Evolutionary conservation across 1,284 basidiomycete genomes (phyloP).

Genomic region (Rhizoctonia solani): DNA sequence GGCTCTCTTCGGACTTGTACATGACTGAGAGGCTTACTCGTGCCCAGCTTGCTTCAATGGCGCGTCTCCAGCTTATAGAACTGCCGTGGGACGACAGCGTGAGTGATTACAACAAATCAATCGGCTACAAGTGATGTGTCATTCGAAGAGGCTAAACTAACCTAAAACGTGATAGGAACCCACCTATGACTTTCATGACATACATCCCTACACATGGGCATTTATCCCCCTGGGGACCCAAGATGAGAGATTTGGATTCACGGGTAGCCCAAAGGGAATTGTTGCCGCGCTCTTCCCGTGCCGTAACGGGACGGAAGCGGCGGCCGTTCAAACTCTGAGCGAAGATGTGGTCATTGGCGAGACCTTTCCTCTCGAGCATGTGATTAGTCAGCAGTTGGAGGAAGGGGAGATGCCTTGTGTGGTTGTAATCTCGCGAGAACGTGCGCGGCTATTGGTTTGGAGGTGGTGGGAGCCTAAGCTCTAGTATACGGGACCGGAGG

Average conservation of each 20-base stretch:
- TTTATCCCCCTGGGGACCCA: constrained; percentile 8
- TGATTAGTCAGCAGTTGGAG: constrained; percentile 11
- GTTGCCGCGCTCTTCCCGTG: constrained; percentile 19
- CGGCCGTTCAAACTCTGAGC: not conserved
- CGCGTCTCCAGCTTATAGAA: constrained; percentile 18
- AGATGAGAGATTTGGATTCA: not conserved
- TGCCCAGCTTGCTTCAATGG: constrained; percentile 26
- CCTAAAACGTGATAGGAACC: not conserved
- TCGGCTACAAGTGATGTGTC: not conserved
- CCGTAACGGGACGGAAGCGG: constrained; percentile 9
- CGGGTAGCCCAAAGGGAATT: not conserved
- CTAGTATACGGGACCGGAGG: not conserved
- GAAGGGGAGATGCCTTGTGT: constrained; percentile 1
- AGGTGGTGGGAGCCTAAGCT: constrained; percentile 31
- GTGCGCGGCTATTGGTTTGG: constrained; percentile 8
- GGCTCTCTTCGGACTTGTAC: not conserved
- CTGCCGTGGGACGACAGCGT: not conserved
- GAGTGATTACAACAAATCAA: not conserved
- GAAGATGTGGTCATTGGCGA: not conserved
- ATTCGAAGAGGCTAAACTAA: not conserved
- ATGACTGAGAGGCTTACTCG: not conserved
- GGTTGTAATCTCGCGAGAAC: not conserved
- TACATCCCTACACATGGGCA: constrained; percentile 6
- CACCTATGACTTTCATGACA: not conserved
- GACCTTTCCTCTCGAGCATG: constrained; percentile 22